These are phyloP conservation scores for Hypoxylon sp. DNA, from an alignment of 2,329 filamentous ascomycete species.

Conservation along the genomic window DNA sequence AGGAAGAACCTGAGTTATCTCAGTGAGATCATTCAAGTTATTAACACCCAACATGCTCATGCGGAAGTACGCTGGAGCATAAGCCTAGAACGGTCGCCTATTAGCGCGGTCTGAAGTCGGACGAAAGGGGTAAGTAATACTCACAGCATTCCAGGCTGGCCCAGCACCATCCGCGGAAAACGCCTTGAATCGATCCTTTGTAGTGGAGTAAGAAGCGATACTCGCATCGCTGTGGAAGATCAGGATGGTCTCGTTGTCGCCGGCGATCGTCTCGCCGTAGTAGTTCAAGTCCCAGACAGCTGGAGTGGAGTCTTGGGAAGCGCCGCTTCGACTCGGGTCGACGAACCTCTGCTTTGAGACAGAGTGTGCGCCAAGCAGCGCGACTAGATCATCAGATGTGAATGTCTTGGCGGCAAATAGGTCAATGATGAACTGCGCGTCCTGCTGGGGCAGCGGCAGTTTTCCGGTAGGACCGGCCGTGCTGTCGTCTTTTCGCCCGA, in stretches of 20 bases:
- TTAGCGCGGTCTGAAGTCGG: too few species aligned
- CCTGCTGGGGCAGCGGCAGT: constrained; percentile 54
- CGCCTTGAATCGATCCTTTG: constrained; percentile 34
- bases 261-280: constrained; percentile 54
- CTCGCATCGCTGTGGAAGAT: constrained; percentile 46
- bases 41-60: constrained; percentile 55
- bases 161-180: constrained; percentile 40
- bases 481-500: constrained; percentile 57
- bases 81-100: constrained; percentile 44
- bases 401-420: constrained; percentile 62
- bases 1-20: constrained; percentile 53
- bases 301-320: constrained; percentile 57
- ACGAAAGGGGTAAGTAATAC: too few species aligned
- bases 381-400: constrained; percentile 57
- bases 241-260: constrained; percentile 44
- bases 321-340: constrained; percentile 49
- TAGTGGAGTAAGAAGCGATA: constrained; percentile 37
- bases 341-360: constrained; percentile 57
- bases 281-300: constrained; percentile 60
- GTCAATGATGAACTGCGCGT: constrained; percentile 53
- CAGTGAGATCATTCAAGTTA: constrained; percentile 55
- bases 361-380: constrained; percentile 64
- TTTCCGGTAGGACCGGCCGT: constrained; percentile 52
- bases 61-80: constrained; percentile 54
- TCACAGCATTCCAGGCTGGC: constrained; percentile 39